phyloP scores from a whole-genome alignment of 2,329 filamentous ascomycete species.

The Botrytis squamosa region DNA sequence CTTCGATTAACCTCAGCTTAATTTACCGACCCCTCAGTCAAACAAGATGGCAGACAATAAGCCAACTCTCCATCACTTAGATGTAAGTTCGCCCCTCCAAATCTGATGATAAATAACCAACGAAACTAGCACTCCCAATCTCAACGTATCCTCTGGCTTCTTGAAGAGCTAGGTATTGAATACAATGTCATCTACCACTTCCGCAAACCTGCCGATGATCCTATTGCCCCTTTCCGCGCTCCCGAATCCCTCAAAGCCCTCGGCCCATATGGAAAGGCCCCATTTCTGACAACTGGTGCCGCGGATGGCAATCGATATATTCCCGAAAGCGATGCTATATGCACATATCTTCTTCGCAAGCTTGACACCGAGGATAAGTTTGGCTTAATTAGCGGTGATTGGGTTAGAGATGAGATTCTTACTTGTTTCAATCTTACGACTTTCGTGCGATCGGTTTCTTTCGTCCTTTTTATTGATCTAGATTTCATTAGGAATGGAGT shows the following conservation, averaged over 20 bases:
- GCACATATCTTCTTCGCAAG: slow-evolving; percentile 39
- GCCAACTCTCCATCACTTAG: slow-evolving; percentile 34
- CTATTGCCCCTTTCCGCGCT: slow-evolving; percentile 49
- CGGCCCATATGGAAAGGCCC: slow-evolving; percentile 83
- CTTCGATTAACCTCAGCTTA: neutral
- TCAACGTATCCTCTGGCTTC: slow-evolving; percentile 66
- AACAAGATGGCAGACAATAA: slow-evolving; percentile 24
- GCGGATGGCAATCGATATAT: slow-evolving; percentile 31
- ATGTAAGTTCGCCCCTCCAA: slow-evolving; percentile 23
- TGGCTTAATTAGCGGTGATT: slow-evolving; percentile 33
- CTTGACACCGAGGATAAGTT: slow-evolving; percentile 39
- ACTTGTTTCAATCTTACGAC: slow-evolving; percentile 30
- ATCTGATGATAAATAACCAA: neutral
- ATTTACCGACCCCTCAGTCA: neutral
- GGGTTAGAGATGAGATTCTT: slow-evolving; percentile 38
- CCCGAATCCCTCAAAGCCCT: slow-evolving; percentile 67
- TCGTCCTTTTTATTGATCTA: slow-evolving; percentile 33
- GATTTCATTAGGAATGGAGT: slow-evolving; percentile 22
- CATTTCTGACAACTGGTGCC: slow-evolving; percentile 53
- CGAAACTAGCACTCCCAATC: slow-evolving; percentile 58
- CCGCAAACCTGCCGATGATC: slow-evolving; percentile 54
- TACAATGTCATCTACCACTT: slow-evolving; percentile 76
- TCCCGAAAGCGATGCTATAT: slow-evolving; percentile 37
- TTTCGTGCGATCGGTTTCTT: slow-evolving; percentile 25
- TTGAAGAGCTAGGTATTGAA: slow-evolving; percentile 66